phyloP scores from a whole-genome alignment of 148 eudicot genomes.

The Heliosperma pusillum region DNA sequence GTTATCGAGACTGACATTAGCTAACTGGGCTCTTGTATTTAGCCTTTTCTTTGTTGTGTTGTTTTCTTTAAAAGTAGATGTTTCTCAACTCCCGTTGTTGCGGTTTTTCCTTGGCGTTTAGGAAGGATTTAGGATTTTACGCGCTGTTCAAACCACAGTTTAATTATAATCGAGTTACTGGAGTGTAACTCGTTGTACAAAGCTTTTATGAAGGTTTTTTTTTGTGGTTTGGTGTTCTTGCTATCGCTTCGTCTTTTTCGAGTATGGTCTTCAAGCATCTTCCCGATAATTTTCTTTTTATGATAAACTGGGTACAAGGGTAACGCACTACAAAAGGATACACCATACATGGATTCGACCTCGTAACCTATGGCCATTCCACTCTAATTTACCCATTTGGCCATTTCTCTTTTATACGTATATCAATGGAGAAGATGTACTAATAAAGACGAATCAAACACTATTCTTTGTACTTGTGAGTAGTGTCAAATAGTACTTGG shows the following conservation, averaged over 20 bases:
- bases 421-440: no score
- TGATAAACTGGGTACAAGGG: no score
- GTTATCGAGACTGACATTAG: slow-evolving; percentile 27
- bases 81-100: neutral
- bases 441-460: no score
- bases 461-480: no score
- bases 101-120: neutral
- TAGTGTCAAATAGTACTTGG: no score
- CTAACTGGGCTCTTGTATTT: neutral
- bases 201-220: neutral
- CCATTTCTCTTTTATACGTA: no score
- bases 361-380: neutral
- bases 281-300: neutral
- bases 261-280: neutral
- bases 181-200: slow-evolving; percentile 20
- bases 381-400: no score
- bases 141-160: slow-evolving; percentile 19
- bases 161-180: neutral
- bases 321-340: no score
- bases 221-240: neutral
- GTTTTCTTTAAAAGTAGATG: neutral
- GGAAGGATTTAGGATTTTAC: neutral
- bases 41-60: neutral
- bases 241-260: no score
- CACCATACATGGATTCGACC: neutral